Conservation (phyloP, 768 basidiomycete genomes). For the Pleurotus sapidus region DNA sequence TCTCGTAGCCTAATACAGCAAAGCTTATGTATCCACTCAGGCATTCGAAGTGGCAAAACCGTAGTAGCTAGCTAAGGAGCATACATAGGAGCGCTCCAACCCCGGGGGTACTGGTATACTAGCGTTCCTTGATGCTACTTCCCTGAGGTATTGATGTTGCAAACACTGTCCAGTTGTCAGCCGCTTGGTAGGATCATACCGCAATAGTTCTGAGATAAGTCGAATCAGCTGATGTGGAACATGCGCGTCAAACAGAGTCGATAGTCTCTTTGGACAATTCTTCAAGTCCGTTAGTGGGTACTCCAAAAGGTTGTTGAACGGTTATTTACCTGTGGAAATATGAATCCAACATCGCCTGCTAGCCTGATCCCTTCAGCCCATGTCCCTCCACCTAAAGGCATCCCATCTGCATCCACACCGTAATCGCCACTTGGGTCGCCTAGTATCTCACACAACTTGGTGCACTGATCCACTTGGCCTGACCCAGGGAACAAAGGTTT, state of each 20-base stretch:
- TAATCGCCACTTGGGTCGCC: constrained; percentile 89
- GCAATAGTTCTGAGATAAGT: constrained; percentile 88
- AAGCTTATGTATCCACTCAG: too few species aligned
- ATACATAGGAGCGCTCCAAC: too few species aligned
- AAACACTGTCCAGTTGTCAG: constrained; percentile 86
- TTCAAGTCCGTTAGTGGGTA: constrained; percentile 18
- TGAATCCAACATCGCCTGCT: constrained; percentile 82
- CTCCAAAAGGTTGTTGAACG: not conserved
- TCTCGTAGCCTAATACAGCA: too few species aligned
- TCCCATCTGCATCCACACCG: constrained; percentile 68
- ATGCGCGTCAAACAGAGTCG: constrained; percentile 71
- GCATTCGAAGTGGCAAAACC: too few species aligned
- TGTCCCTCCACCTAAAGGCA: constrained; percentile 77
- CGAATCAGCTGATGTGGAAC: constrained; percentile 82
- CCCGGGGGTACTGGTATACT: too few species aligned
- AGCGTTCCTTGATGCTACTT: too few species aligned
- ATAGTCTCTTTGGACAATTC: constrained; percentile 66
- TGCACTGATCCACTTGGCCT: constrained; percentile 90
- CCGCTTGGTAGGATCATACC: constrained; percentile 86
- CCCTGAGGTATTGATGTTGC: constrained; percentile 76
- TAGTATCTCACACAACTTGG: constrained; percentile 82
- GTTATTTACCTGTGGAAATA: constrained; percentile 81
- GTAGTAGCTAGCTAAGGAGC: too few species aligned
- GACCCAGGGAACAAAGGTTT: constrained; percentile 96
- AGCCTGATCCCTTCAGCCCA: constrained; percentile 87